Evolutionary conservation across 2,329 filamentous ascomycete genomes (phyloP), one percentile per base, ranked within the genome.

Genomic region (Aspergillus japonicus): DNA sequence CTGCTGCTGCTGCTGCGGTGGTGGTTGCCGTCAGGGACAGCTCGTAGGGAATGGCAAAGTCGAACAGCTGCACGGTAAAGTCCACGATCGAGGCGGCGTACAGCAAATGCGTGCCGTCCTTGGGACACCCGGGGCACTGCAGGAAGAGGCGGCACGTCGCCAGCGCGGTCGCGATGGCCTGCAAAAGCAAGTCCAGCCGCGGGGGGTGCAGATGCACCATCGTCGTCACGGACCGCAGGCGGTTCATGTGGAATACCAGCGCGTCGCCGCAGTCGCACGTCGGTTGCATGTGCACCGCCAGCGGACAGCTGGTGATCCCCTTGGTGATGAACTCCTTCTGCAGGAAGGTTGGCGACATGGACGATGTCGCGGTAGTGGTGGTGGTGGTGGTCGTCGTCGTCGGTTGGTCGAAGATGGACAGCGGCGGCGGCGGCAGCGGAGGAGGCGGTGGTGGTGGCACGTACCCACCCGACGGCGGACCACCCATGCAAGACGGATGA

Each of bases 101-200:
- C 4, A 74, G 62, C 26, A 73, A 53, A 42, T 69, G 71, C 1
- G 67, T 60, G 49, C 64, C 68, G 23, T 71, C 71, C 50, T 74
- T 75, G 23, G 64, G 62, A 23, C 74, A 75, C 52, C 62, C 61
- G 2, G 56, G 58, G 54, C 74, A 75, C 48, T 68, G 69, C 16
- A 75, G 53, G 52, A 73, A 74, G 10, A 64, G 58, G 21, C 66
- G 70, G 26, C 72, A 72, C 23, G 67, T 66, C 5, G 64, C 66
- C 29, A 75, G 68, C 8, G 73, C 69, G 3, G 68, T 61, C 53
- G 69, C 69, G 56, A 75, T 69, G 2, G 63, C 60, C 44, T 75
- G 71, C 39, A 76, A 66, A 47, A 68, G 70, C 47, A 73, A 68
- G 39, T 76, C 73, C 47, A 75, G 69, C 19, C 71, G 68, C 10